Evolutionary conservation across 768 basidiomycete genomes (phyloP).

Genomic region (Tricholoma matsutake): DNA sequence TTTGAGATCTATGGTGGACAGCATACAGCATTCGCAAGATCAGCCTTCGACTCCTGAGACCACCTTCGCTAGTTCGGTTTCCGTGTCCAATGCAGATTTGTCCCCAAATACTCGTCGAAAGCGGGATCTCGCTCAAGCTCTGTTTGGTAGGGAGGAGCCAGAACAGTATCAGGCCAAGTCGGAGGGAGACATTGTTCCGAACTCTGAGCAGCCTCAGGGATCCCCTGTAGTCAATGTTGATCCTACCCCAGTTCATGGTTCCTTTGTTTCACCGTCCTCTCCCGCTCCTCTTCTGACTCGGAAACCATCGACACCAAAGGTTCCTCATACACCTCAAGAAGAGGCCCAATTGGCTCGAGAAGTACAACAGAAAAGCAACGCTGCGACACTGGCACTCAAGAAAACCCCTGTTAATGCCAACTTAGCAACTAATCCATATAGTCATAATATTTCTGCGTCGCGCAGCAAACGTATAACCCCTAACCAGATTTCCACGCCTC

Average conservation of each 20-base stretch:
- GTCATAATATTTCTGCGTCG: conserved; percentile 31
- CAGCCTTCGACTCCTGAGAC: conserved; percentile 23
- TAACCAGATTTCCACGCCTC: conserved; percentile 64
- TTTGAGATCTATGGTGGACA: conserved; percentile 58
- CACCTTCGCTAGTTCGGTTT: conserved; percentile 10
- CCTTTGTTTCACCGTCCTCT: conserved; percentile 25
- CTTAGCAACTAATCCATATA: conserved; percentile 31
- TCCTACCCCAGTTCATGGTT: conserved; percentile 18
- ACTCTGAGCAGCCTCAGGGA: neutral
- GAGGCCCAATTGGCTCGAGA: conserved; percentile 58
- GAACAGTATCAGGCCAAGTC: conserved; percentile 12
- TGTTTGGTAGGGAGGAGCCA: conserved; percentile 56
- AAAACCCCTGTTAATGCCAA: conserved; percentile 37
- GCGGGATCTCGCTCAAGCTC: conserved; percentile 70
- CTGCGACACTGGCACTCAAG: conserved; percentile 59
- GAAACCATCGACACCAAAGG: conserved; percentile 42
- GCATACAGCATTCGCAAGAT: conserved; percentile 41
- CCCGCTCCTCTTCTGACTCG: conserved; percentile 32
- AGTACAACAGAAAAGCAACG: conserved; percentile 65
- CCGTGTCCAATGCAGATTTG: conserved; percentile 30
- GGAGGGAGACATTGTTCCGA: neutral
- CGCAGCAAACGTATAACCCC: conserved; percentile 61
- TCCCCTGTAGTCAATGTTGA: conserved; percentile 10
- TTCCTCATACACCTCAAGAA: conserved; percentile 43
- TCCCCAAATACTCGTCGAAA: conserved; percentile 61